Evolutionary conservation across 768 basidiomycete species (phyloP), one percentile per base, ranked within the genome.

Genomic region (Gloeopeniophorella convolvens): DNA sequence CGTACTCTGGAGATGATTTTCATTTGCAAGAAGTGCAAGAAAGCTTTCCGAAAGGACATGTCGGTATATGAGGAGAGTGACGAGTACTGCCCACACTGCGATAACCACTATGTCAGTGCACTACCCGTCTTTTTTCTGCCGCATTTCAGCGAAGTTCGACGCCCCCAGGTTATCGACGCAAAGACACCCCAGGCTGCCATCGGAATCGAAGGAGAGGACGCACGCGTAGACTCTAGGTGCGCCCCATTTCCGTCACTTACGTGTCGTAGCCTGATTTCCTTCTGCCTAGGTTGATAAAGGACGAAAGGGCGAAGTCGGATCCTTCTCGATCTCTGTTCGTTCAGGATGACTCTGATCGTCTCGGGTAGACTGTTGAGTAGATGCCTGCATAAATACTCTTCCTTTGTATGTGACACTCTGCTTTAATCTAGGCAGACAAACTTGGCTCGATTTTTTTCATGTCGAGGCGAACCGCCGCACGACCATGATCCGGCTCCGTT

Each of bases 1-100:
- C 85, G 80, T 67, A 89, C 89, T 48, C 73, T 74, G 34, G 96
- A 99, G 70, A 89, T 90, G 88, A 68, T 69, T 4, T 89, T 91
- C 62, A 68, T 78, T 50, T 91, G 88, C 70, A 91, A 91, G 65
- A 90, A 90, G 66, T 90, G 89, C 72, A 89, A 88, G 67, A 96
- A 95, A 70, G 92, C 91, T 4, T 98, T 99, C 64, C 72, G 94
- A 57, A 98, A 99, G 71, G 92, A 97, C 67, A 93, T 97, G 91
- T 56, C 74, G 0, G 68, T 66, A 6, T 98, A 90, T 62, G 95
- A 98, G 60, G 95, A 99, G 65, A 92, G 91, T 62, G 94, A 98
- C 65, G 96, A 99, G 68, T 98, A 84, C 64, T 98, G 96, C 64
- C 96, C 95, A 0, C 87, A 96, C 67, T 97, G 96, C 63, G 96